These are phyloP conservation scores for Monosporozyma yasuniensis DNA, from an alignment of 805 yeast genomes.

Conservation along the genomic window DNA sequence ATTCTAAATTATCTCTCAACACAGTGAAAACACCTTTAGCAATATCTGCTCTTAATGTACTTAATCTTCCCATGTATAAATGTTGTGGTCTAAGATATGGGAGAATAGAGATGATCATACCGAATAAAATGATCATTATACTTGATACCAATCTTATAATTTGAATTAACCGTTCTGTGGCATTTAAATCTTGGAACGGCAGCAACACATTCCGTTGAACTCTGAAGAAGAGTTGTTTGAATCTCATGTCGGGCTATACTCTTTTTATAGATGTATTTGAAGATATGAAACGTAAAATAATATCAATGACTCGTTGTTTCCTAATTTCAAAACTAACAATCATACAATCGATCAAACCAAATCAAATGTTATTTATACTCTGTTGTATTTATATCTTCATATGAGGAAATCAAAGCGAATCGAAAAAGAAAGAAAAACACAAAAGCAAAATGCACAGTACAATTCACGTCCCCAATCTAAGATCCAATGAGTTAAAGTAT, in stretches of 20 bases:
- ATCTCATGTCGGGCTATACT: too few relatives aligned
- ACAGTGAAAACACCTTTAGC: conserved; percentile 20
- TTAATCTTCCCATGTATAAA: conserved; percentile 18
- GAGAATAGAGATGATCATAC: conserved; percentile 15
- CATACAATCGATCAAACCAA: background rate
- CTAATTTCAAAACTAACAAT: too few relatives aligned
- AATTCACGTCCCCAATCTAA: too few relatives aligned
- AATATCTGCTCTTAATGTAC: conserved; percentile 20
- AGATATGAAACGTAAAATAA: too few relatives aligned
- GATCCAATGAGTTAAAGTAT: too few relatives aligned
- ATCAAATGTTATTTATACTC: too few relatives aligned
- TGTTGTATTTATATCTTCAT: background rate
- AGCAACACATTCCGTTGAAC: background rate
- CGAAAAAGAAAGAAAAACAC: too few relatives aligned
- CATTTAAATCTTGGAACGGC: conserved; percentile 19
- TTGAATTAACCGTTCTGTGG: conserved; percentile 18
- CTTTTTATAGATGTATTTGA: too few relatives aligned
- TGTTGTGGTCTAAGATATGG: conserved; percentile 15
- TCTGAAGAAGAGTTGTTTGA: background rate
- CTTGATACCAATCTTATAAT: conserved; percentile 17
- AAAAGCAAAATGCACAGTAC: too few relatives aligned
- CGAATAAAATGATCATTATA: conserved; percentile 13
- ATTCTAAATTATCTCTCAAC: conserved; percentile 19
- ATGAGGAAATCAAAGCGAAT: background rate
- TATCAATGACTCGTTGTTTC: too few relatives aligned